Evolutionary conservation across 208 protist genomes (phyloP), one percentile per base, ranked within the genome.

Genomic region (Leishmania arabica): DNA sequence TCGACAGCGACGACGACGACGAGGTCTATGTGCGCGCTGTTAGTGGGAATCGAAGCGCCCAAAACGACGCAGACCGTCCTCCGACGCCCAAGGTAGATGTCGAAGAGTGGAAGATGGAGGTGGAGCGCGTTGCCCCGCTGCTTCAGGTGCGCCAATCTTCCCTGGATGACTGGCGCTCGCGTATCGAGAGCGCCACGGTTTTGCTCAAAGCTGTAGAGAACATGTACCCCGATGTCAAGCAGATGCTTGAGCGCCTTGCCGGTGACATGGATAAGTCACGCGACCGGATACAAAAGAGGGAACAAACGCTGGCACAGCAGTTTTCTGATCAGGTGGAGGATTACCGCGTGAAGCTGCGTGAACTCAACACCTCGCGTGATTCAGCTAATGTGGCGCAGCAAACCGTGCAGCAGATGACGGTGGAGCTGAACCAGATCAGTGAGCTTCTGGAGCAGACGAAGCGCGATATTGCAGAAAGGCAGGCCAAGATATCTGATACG

Each of bases 71-170:
- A 8, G 79, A 86, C 47, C 74, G 78, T 9, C 75, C 83, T 6
- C 79, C 83, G 0, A 86, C 83, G 4, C 83, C 83, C 37, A 70
- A 77, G 51, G 91, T 98, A 49, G 92, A 95, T 80, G 90, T 85
- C 13, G 95, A 97, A 31, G 95, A 95, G 82, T 98, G 95, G 94
- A 93, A 91, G 64, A 87, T 98, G 79, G 93, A 98, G 83, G 91
- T 98, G 51, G 95, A 98, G 83, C 89, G 92, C 15, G 93, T 98
- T 8, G 92, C 89, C 19, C 95, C 95, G 45, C 78, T 97, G 34
- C 85, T 98, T 73, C 90, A 98, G 68, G 84, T 97, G 51, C 90
- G 87, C 31, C 72, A 86, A 27, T 89, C 92, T 1, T 62, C 71
- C 19, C 86, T 88, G 24, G 92, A 96, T 68, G 93, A 97, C 77